Base-by-base conservation (phyloP, 1,139 yeast genomes). In the Candida mesenterica region DNA sequence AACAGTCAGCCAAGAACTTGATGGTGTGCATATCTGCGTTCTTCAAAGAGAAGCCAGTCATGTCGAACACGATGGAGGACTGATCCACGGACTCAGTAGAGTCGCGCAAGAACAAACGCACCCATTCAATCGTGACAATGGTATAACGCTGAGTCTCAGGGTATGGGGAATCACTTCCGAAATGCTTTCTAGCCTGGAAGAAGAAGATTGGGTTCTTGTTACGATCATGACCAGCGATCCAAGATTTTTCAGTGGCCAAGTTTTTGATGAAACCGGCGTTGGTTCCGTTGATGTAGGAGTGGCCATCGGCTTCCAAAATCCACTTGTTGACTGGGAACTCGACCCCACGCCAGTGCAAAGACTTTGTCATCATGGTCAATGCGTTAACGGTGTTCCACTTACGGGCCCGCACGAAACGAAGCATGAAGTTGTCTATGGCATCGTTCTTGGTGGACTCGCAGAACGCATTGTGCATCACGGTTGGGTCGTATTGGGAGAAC, bases 21-120 rank as follows among this genome's bases (percentile, higher is more conserved):
- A 68, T 63, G 9, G 72, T 60, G 30, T 62, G 60, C 43, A 65
- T 61, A 49, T 70, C 76, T 25, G 74, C 72, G 45, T 69, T 70
- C 45, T 66, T 65, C 52, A 70, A 60, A 4, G 72, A 59, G 42
- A 70, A 70, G 6, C 74, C 75, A 14, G 72, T 64, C 53, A 69
- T 61, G 47, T 70, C 76, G 45, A 70, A 70, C 24, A 70, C 59
- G 49, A 69, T 55, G 4, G 70, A 59, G 39, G 65, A 57, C 23
- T 61, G 61, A 43, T 69, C 74, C 26, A 56, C 61, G 4, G 65
- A 59, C 35, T 56, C 65, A 33, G 49, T 55, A 17, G 62, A 59
- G 31, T 68, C 73, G 32, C 59, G 53, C 44, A 67, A 53, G 37
- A 57, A 61, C 28, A 67, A 55, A 37, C 71, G 49, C 33, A 62